These are phyloP conservation scores for Fomitopsis pulvina DNA, from an alignment of 768 basidiomycete genomes.

Conservation along the genomic window DNA sequence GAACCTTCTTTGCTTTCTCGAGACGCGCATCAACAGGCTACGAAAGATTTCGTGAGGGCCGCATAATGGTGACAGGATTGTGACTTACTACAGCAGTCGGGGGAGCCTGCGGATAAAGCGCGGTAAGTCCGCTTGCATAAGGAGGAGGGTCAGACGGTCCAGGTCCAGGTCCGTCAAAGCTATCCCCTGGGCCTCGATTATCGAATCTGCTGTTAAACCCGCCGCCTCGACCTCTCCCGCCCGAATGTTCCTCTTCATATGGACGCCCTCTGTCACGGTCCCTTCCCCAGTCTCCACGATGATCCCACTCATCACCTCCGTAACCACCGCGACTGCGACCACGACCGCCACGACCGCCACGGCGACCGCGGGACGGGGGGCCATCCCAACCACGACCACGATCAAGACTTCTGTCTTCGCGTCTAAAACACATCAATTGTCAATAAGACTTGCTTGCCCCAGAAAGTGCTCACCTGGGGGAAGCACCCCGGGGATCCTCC, in stretches of 20 bases:
- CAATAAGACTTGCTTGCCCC: no score
- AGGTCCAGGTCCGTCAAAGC: conserved; percentile 12
- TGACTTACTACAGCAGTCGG: conserved; percentile 27
- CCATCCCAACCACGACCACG: conserved; percentile 35
- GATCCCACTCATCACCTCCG: conserved; percentile 40
- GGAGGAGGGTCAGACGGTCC: conserved; percentile 19
- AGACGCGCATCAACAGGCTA: conserved; percentile 69
- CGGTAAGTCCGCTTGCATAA: conserved; percentile 30
- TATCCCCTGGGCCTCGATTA: conserved; percentile 20
- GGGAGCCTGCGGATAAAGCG: conserved; percentile 26
- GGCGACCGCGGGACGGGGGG: conserved; percentile 21
- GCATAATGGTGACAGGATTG: background rate
- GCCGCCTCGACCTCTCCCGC: conserved; percentile 13
- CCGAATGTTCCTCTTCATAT: conserved; percentile 16
- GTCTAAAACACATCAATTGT: conserved; percentile 3
- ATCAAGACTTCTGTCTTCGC: conserved; percentile 25
- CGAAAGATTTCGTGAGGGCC: conserved; percentile 1
- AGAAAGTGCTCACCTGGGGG: conserved; percentile 28
- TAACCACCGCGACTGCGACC: conserved; percentile 19
- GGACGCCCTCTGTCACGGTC: conserved; percentile 16
- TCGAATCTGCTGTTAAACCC: conserved; percentile 21
- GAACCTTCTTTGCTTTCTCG: conserved; percentile 83
- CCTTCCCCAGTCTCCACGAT: conserved; percentile 28
- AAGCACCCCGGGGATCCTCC: conserved; percentile 37
- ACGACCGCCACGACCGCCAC: conserved; percentile 32